Evolutionary conservation across 176 grass and related monocot species (phyloP).

Genomic region (Musa schizocarpa): DNA sequence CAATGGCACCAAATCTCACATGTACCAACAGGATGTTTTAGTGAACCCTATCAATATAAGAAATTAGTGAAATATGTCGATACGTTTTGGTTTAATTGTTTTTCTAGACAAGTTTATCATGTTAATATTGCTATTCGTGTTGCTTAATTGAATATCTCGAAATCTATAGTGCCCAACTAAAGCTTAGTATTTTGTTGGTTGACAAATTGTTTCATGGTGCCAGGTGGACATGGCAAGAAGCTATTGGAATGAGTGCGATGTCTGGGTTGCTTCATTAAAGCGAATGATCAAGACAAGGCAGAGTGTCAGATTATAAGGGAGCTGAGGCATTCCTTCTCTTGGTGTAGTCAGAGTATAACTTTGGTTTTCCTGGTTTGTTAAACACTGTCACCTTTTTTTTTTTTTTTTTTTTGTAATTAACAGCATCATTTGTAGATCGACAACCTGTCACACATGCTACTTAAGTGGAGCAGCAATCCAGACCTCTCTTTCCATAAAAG

Average conservation of each 20-base stretch:
- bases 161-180: neutral
- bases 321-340: neutral
- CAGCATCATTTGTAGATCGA: neutral
- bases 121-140: neutral
- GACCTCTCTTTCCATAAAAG: too few relatives aligned
- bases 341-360: neutral
- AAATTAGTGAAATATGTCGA: too few relatives aligned
- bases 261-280: slow-evolving; percentile 91
- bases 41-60: too few relatives aligned
- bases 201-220: slow-evolving; percentile 13
- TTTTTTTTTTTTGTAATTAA: neutral
- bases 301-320: slow-evolving; percentile 49
- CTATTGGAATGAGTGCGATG: slow-evolving; percentile 96
- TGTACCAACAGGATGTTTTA: too few relatives aligned
- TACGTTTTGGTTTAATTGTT: too few relatives aligned
- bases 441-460: too few relatives aligned
- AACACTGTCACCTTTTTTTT: neutral
- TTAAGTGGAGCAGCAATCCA: too few relatives aligned
- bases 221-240: slow-evolving; percentile 88
- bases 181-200: neutral
- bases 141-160: neutral
- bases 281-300: slow-evolving; percentile 90
- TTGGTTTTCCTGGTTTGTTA: neutral
- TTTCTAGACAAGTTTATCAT: neutral
- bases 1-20: too few relatives aligned